Evolutionary conservation across 352 stramenopile genomes (phyloP), one percentile per base, ranked within the genome.

Genomic region (Phytophthora vignae): DNA sequence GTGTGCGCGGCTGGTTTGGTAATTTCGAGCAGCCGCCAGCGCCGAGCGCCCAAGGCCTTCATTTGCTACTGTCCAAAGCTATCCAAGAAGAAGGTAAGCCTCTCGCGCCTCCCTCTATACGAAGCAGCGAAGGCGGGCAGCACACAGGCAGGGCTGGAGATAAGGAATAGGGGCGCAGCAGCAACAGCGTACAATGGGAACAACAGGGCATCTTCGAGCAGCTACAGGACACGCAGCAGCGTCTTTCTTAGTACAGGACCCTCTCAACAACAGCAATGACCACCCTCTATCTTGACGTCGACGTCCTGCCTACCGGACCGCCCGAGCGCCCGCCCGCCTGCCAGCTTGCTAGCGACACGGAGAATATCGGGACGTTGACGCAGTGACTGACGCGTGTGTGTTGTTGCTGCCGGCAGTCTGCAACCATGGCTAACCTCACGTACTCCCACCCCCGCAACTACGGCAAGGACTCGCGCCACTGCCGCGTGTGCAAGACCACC

Each of bases 401-500:
- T 66, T 17, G 46, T 31, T 42, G 17, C 21, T 17, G 42, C 42
- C 27, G 52, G 36, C 42, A 78, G 82, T 82, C 76, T 83, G 83
- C 87, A 86, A 92, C 81, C 78, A 96, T 96, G 89, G 93, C 89
- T 82, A 96, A 96, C 87, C 86, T 96, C 81, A 84, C 81, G 67
- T 95, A 95, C 84, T 85, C 89, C 67, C 87, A 96, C 87, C 87
- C 87, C 58, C 87, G 89, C 72, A 95, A 77, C 75, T 96, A 96
- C 84, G 89, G 89, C 81, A 96, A 96, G 84, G 89, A 96, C 85
- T 96, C 89, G 76, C 88, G 87, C 71, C 89, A 95, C 85, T 96
- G 92, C 89, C 91, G 91, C 69, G 87, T 94, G 72, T 98, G 92
- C 87, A 86, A 95, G 74, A 97, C 91, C 55, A 96, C 91, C 60